These are phyloP conservation scores for Clarkia xantiana DNA, from an alignment of 345 rosid species.

Conservation along the genomic window DNA sequence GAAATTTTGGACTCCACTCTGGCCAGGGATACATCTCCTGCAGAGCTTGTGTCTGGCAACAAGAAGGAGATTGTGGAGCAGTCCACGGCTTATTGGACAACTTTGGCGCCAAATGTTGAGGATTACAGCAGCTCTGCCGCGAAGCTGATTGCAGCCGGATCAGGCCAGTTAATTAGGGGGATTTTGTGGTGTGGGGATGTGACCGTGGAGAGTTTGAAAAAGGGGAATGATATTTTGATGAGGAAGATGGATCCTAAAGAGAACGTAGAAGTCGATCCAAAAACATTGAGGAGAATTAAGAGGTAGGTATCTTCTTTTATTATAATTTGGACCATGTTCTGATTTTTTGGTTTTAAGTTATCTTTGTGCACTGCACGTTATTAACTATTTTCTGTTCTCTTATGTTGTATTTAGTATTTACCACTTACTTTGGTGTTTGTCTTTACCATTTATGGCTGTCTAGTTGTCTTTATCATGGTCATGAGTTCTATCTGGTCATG, in stretches of 20 bases:
- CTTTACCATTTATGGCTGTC: no score
- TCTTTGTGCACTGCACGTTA: background rate
- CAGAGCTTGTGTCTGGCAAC: slow-evolving; percentile 29
- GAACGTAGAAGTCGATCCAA: slow-evolving; percentile 40
- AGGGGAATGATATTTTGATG: slow-evolving; percentile 74
- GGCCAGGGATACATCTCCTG: slow-evolving; percentile 45
- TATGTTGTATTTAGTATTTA: no score
- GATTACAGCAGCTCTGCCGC: slow-evolving; percentile 64
- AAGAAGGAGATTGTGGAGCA: slow-evolving; percentile 47
- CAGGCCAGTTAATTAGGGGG: slow-evolving; percentile 76
- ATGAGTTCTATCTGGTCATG: no score
- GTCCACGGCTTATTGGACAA: slow-evolving; percentile 76
- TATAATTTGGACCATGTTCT: background rate
- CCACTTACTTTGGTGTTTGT: no score
- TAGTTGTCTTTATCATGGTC: no score
- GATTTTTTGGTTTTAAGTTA: background rate
- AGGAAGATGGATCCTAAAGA: slow-evolving; percentile 39
- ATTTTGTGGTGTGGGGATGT: slow-evolving; percentile 98
- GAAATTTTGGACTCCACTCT: slow-evolving; percentile 27
- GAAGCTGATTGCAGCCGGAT: slow-evolving; percentile 56
- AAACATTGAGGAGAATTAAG: slow-evolving; percentile 55
- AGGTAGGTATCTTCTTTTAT: slow-evolving; percentile 43
- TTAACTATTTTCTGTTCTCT: no score
- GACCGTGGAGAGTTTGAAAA: slow-evolving; percentile 57
- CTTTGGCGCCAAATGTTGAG: slow-evolving; percentile 90